Evolutionary conservation across 2,329 filamentous ascomycete species (phyloP).

Genomic region (Colletotrichum costaricense): DNA sequence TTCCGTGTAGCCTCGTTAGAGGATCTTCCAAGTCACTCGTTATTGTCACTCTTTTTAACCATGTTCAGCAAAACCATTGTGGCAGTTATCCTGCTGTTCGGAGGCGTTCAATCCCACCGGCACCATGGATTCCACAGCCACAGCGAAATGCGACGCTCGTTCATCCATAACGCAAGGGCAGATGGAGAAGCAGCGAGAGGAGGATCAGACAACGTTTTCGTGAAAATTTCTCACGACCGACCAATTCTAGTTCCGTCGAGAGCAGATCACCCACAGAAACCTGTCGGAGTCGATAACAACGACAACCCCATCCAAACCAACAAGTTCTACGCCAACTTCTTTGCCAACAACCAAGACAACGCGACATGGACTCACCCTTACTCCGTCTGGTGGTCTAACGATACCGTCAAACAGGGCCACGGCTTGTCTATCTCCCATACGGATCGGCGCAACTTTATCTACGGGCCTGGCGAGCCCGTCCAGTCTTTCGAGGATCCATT

Average conservation of each 20-base stretch:
- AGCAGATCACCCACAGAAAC: slow-evolving; percentile 24
- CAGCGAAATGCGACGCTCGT: too few relatives aligned
- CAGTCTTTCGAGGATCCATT: slow-evolving; percentile 48
- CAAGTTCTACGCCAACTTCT: slow-evolving; percentile 79
- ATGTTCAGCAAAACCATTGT: neutral
- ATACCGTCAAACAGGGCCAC: slow-evolving; percentile 52
- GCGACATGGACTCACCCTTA: slow-evolving; percentile 78
- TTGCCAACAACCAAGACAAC: slow-evolving; percentile 73
- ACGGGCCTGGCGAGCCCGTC: slow-evolving; percentile 73
- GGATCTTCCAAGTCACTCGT: too few relatives aligned
- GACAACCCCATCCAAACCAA: slow-evolving; percentile 68
- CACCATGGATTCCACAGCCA: neutral
- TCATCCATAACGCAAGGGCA: neutral
- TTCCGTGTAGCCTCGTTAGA: neutral
- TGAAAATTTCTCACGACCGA: slow-evolving; percentile 9
- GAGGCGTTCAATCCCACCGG: neutral
- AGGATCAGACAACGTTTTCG: slow-evolving; percentile 2
- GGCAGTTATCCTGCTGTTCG: neutral
- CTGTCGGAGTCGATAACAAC: slow-evolving; percentile 6
- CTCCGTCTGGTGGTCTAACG: slow-evolving; percentile 69
- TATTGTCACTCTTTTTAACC: neutral
- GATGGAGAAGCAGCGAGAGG: neutral
- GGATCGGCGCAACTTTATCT: slow-evolving; percentile 69
- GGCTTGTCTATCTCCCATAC: slow-evolving; percentile 78
- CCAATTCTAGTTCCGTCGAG: slow-evolving; percentile 16